Evolutionary conservation across 2,329 filamentous ascomycete genomes (phyloP).

Genomic region (Ophiostoma australiae): DNA sequence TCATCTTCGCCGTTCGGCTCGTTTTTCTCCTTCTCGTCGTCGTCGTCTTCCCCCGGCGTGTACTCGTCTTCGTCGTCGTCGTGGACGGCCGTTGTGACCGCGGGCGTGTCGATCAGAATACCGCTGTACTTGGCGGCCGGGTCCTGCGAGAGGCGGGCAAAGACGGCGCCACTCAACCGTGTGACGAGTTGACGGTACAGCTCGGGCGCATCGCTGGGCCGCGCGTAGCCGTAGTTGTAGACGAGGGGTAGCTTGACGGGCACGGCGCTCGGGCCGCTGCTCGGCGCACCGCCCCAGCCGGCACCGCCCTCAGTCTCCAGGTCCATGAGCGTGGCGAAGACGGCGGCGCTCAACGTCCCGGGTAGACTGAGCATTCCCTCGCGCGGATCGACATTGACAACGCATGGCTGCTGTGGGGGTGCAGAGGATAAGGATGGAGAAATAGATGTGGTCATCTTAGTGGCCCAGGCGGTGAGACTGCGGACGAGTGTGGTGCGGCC

Average conservation of each 20-base stretch:
- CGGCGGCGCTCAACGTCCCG: conserved; percentile 78
- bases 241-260: conserved; percentile 90
- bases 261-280: conserved; percentile 79
- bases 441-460: conserved; percentile 45
- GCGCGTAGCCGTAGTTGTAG: conserved; percentile 76
- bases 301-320: conserved; percentile 65
- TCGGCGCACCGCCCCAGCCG: conserved; percentile 85
- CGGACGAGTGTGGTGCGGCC: conserved; percentile 82
- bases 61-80: neutral
- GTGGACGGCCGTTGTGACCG: conserved; percentile 53
- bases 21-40: neutral
- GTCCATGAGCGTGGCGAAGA: conserved; percentile 82
- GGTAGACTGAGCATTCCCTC: conserved; percentile 75
- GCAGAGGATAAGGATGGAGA: conserved; percentile 31
- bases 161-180: conserved; percentile 72
- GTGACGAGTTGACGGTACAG: conserved; percentile 71
- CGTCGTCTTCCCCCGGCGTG: neutral
- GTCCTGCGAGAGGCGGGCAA: conserved; percentile 72
- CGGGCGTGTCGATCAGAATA: conserved; percentile 79
- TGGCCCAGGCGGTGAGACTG: conserved; percentile 73
- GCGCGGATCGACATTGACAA: conserved; percentile 77
- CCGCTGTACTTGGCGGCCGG: conserved; percentile 65
- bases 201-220: conserved; percentile 64
- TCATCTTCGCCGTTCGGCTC: neutral
- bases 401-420: conserved; percentile 60